Conservation (phyloP, 768 basidiomycete genomes). For the Suillus clintonianus region DNA sequence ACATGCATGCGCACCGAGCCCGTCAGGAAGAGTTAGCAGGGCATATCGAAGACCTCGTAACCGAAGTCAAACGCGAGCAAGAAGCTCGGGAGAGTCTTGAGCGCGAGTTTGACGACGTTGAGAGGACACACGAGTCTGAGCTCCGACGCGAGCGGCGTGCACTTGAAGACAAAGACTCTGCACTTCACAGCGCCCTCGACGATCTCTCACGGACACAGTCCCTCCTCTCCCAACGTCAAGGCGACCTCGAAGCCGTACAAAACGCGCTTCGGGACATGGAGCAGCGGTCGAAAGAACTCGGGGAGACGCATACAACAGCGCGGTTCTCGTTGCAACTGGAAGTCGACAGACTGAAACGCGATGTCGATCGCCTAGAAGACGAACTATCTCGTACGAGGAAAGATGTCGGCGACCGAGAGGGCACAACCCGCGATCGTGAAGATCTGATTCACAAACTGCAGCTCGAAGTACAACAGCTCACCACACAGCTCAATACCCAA, state of each 20-base stretch:
- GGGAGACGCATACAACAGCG: constrained; percentile 82
- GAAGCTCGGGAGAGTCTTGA: constrained; percentile 55
- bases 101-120: constrained; percentile 54
- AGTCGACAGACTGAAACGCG: constrained; percentile 81
- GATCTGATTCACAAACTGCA: constrained; percentile 72
- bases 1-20: constrained; percentile 65
- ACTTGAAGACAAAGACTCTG: constrained; percentile 70
- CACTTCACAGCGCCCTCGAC: constrained; percentile 61
- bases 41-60: constrained; percentile 72
- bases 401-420: constrained; percentile 70
- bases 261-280: constrained; percentile 70
- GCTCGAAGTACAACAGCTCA: constrained; percentile 78
- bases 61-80: constrained; percentile 60
- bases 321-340: constrained; percentile 89
- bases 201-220: constrained; percentile 65
- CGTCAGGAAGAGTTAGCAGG: constrained; percentile 78
- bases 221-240: constrained; percentile 69
- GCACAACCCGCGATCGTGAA: constrained; percentile 68
- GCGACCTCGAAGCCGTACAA: constrained; percentile 76
- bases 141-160: constrained; percentile 60
- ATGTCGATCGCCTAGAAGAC: constrained; percentile 78
- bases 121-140: constrained; percentile 64
- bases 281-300: constrained; percentile 73
- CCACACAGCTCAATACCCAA: constrained; percentile 77
- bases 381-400: constrained; percentile 71